Evolutionary conservation across 2,329 filamentous ascomycete species (phyloP).

Genomic region (Clarireedia homoeocarpa): DNA sequence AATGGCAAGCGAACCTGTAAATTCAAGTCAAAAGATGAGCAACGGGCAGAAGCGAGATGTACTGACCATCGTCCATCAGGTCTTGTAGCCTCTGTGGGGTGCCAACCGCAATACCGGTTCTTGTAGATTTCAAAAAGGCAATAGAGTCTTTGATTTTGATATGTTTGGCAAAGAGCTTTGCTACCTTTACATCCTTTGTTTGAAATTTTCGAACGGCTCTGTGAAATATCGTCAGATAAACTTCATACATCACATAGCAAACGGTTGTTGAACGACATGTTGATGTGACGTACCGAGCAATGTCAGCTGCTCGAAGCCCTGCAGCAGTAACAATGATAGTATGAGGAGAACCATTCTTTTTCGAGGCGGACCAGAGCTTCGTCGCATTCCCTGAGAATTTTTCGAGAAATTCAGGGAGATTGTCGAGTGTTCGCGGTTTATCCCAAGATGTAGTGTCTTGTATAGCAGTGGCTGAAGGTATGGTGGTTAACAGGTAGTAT

Average conservation of each 20-base stretch:
- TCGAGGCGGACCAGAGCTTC: conserved; percentile 53
- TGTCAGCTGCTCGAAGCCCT: conserved; percentile 77
- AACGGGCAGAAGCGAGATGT: not conserved
- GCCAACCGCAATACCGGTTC: conserved; percentile 81
- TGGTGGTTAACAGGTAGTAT: not conserved
- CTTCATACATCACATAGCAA: not conserved
- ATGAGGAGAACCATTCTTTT: conserved; percentile 67
- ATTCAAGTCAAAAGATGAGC: conserved; percentile 3
- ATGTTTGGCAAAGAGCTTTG: conserved; percentile 96
- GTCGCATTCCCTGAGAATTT: conserved; percentile 48
- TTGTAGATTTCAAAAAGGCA: conserved; percentile 59
- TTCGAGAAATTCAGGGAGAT: conserved; percentile 74
- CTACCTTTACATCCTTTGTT: conserved; percentile 67
- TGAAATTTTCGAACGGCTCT: conserved; percentile 72
- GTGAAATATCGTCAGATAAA: conserved; percentile 9
- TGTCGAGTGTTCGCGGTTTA: conserved; percentile 57
- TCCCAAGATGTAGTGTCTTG: conserved; percentile 72
- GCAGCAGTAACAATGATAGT: conserved; percentile 83
- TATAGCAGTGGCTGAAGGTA: conserved; percentile 53
- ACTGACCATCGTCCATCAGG: conserved; percentile 69
- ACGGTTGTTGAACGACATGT: not conserved
- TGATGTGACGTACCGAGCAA: conserved; percentile 52
- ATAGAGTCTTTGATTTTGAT: conserved; percentile 90
- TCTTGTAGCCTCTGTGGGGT: conserved; percentile 79
- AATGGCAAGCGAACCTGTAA: conserved; percentile 58